phyloP scores from a whole-genome alignment of 768 basidiomycete genomes.

The Hygrocybe punicea region DNA sequence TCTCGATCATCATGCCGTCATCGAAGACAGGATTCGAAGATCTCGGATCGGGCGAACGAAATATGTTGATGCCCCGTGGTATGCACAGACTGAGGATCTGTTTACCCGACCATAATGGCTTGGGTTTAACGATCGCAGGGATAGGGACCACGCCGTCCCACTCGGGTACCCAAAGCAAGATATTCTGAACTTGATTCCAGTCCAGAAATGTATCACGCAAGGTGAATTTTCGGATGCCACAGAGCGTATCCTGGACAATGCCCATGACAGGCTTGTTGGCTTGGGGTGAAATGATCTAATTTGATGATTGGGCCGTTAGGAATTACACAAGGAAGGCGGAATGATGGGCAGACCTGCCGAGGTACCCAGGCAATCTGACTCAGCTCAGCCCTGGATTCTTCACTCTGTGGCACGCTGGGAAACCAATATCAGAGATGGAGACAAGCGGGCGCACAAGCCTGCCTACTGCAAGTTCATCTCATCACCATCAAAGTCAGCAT shows the following conservation, averaged over 20 bases:
- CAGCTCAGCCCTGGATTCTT: conserved; percentile 97
- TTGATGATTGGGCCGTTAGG: not conserved
- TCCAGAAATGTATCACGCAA: conserved; percentile 93
- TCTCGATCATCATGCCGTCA: conserved; percentile 94
- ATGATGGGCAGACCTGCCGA: conserved; percentile 61
- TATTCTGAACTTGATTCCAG: conserved; percentile 94
- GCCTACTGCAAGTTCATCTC: conserved; percentile 99
- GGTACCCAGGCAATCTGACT: conserved; percentile 99
- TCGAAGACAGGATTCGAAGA: conserved; percentile 81
- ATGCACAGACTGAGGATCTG: conserved; percentile 91
- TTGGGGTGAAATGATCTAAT: conserved; percentile 96
- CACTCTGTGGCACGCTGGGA: conserved; percentile 88
- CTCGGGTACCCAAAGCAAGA: conserved; percentile 94
- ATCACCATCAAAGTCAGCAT: conserved; percentile 99
- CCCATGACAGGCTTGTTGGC: conserved; percentile 99
- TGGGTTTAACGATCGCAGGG: conserved; percentile 94
- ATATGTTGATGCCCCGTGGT: conserved; percentile 93
- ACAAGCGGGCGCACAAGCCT: not conserved
- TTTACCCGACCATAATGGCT: conserved; percentile 97
- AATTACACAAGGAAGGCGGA: not conserved
- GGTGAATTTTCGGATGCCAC: conserved; percentile 96
- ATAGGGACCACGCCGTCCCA: conserved; percentile 94
- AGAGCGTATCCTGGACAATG: conserved; percentile 97
- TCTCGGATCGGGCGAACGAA: conserved; percentile 74
- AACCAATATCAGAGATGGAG: conserved; percentile 9